phyloP scores from a whole-genome alignment of 2,329 filamentous ascomycete genomes.

The Leptographium galeiforme region DNA sequence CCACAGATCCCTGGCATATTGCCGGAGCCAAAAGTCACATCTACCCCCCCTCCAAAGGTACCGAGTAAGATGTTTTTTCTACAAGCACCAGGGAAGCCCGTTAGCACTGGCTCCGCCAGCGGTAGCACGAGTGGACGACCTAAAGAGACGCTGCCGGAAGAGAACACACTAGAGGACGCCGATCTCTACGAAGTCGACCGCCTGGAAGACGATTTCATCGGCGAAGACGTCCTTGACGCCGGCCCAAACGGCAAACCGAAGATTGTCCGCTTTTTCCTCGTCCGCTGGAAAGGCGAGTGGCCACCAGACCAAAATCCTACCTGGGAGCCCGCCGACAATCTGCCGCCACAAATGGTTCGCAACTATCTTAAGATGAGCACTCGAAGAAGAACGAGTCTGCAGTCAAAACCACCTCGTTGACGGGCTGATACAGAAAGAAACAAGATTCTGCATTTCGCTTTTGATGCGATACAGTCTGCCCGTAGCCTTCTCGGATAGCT shows the following conservation, averaged over 20 bases:
- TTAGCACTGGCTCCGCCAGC: neutral
- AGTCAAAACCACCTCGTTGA: neutral
- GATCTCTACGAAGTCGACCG: slow-evolving; percentile 12
- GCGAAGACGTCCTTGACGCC: slow-evolving; percentile 13
- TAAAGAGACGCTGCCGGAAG: neutral
- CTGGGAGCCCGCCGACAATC: slow-evolving; percentile 43
- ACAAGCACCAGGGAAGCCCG: neutral
- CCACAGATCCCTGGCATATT: neutral
- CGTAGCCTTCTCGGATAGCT: too few species aligned
- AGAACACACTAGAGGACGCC: slow-evolving; percentile 3
- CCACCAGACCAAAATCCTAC: slow-evolving; percentile 40
- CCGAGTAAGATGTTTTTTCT: neutral
- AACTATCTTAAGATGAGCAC: slow-evolving; percentile 22
- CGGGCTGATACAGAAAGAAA: too few species aligned
- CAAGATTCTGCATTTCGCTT: too few species aligned
- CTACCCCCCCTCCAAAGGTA: neutral
- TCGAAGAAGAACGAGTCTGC: neutral
- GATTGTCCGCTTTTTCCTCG: slow-evolving; percentile 31
- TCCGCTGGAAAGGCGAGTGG: slow-evolving; percentile 45
- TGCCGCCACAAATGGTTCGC: slow-evolving; percentile 26
- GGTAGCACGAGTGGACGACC: neutral
- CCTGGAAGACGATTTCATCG: slow-evolving; percentile 21
- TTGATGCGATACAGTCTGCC: too few species aligned
- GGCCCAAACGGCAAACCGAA: slow-evolving; percentile 16
- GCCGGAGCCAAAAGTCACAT: neutral